Base-by-base conservation (phyloP, 306 rosid genomes). In the Pueraria montana region DNA sequence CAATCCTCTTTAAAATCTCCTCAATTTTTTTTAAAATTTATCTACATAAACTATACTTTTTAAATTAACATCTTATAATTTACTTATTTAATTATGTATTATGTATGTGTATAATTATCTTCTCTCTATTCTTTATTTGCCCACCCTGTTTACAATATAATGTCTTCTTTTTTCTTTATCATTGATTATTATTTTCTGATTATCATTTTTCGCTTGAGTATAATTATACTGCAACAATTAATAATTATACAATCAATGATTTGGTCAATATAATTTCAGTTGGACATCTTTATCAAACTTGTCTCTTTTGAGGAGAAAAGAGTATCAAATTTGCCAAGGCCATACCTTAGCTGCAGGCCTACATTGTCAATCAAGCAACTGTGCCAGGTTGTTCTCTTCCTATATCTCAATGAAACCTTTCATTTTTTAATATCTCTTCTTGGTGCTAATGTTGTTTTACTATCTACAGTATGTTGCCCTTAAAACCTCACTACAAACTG, bases 291-390 rank as follows among this genome's bases (percentile, higher is more conserved):
- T 78, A 87, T 93, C 84, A 84, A 85, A 85, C 96, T 90, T 66
- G 85, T 93, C 79, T 86, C 97, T 75, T 40, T 75, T 27, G 89
- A 93, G 80, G 89, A 90, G 84, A 81, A 65, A 80, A 86, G 74
- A 76, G 74, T 80, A 30, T 90, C 92, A 10, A 79, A 88, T 82
- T 83, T 93, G 89, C 79, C 72, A 87, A 86, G 86, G 84, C 91
- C 92, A 52, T 90, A 85, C 82, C 92, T 93, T 80, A 80, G 84
- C 74, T 91, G 94, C 84, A 86, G 76, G 83, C 91, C 94, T 46
- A 85, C 91, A 36, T 52, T 88, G 58, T 86, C 92, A 12, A 72
- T 90, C 52, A 67, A 78, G 61, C 89, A 88, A 71, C 85, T 93
- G 2, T 79, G 87, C 73, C 85, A 90, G 91, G 97, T 93, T 58